These are phyloP conservation scores for Prunus persica DNA, from an alignment of 306 rosid species.

Conservation along the genomic window Prunus_persica_NCBIv2 NC_034010.1:24614501-24615000, in stretches of 20 bases:
- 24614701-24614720: conserved; percentile 62
- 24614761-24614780: conserved; percentile 52
- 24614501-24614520: conserved; percentile 92
- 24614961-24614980: not conserved
- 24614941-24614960: not conserved
- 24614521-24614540: conserved; percentile 71
- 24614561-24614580: conserved; percentile 78
- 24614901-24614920: no score
- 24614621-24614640: conserved; percentile 64
- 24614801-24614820: conserved; percentile 68
- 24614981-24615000: not conserved
- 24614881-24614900: not conserved
- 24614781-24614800: conserved; percentile 81
- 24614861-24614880: not conserved
- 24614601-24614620: conserved; percentile 64
- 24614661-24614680: conserved; percentile 72
- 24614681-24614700: conserved; percentile 97
- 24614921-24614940: not conserved
- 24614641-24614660: conserved; percentile 84
- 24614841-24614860: not conserved
- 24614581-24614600: conserved; percentile 85
- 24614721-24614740: conserved; percentile 87
- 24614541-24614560: conserved; percentile 65
- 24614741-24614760: conserved; percentile 60
- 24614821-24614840: not conserved